Evolutionary conservation across 345 rosid genomes (phyloP), one percentile per base, ranked within the genome.

Genomic region (Ceriops zippeliana): DNA sequence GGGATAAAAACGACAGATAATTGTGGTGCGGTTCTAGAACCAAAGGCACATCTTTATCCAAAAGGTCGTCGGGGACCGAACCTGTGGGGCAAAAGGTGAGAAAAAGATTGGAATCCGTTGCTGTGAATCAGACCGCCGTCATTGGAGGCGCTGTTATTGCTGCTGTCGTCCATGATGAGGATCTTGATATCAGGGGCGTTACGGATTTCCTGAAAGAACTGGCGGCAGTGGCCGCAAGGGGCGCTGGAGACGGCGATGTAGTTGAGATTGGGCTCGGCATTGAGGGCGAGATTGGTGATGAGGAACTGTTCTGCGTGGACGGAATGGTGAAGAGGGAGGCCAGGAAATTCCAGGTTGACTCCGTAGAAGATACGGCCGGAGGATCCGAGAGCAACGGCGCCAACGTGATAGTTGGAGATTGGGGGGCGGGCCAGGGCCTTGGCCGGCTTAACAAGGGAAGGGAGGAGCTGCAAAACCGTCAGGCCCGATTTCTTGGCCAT

Each of bases 211-310:
- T 89, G 99, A 7, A 88, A 62, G 79, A 95, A 95, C 32, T 95
- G 99, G 63, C 99, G 99, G 89, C 99, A 95, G 87, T 95, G 99
- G 65, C 99, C 99, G 35, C 99, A 95, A 0, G 99, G 99, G 35
- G 99, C 92, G 80, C 90, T 71, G 74, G 98, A 95, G 75, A 95
- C 99, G 66, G 93, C 90, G 61, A 95, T 9, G 85, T 30, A 76
- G 6, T 63, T 62, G 80, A 91, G 89, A 0, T 61, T 52, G 49
- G 74, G 80, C 60, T 95, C 98, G 21, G 68, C 78, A 79, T 91
- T 81, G 85, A 95, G 83, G 32, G 78, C 66, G 74, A 95, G 91
- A 58, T 91, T 95, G 67, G 96, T 90, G 76, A 92, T 63, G 81
- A 95, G 97, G 81, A 91, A 91, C 63, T 95, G 99, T 66, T 95